phyloP scores from a whole-genome alignment of 345 rosid species.

The Aurinia saxatilis region DNA sequence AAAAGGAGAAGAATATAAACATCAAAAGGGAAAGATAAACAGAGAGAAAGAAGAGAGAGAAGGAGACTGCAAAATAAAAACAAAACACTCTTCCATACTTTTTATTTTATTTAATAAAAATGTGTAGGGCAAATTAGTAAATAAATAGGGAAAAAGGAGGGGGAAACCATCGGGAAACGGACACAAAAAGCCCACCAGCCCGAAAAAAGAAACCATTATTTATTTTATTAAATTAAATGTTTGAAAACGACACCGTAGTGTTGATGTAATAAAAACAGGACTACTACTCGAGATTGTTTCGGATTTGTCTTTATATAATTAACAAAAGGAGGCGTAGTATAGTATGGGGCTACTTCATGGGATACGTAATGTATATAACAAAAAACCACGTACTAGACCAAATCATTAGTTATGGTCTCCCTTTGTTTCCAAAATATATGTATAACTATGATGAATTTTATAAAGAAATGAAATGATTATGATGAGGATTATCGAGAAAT shows the following conservation, averaged over 20 bases:
- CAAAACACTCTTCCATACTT: background rate
- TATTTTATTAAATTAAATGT: too few relatives aligned
- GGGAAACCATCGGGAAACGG: slow-evolving; percentile 26
- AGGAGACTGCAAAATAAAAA: slow-evolving; percentile 20
- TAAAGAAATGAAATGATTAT: background rate
- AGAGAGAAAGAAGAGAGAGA: slow-evolving; percentile 7
- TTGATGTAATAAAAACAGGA: background rate
- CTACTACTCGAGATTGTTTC: slow-evolving; percentile 19
- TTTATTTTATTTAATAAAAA: background rate
- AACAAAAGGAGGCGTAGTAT: background rate
- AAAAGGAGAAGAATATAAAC: slow-evolving; percentile 8
- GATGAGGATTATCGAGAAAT: slow-evolving; percentile 16
- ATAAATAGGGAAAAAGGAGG: background rate
- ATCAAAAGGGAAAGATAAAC: background rate
- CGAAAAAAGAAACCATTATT: slow-evolving; percentile 17
- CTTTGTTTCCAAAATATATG: background rate
- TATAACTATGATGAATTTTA: too few relatives aligned
- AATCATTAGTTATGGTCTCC: slow-evolving; percentile 27
- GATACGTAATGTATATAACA: background rate
- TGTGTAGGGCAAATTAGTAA: background rate
- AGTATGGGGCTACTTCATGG: slow-evolving; percentile 17
- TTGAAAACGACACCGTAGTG: slow-evolving; percentile 4
- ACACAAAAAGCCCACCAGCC: slow-evolving; percentile 31
- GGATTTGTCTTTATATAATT: slow-evolving; percentile 24
- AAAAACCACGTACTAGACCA: slow-evolving; percentile 23